Conservation (phyloP, 768 basidiomycete genomes). For the Chalciporus sphaerocephalus region DNA sequence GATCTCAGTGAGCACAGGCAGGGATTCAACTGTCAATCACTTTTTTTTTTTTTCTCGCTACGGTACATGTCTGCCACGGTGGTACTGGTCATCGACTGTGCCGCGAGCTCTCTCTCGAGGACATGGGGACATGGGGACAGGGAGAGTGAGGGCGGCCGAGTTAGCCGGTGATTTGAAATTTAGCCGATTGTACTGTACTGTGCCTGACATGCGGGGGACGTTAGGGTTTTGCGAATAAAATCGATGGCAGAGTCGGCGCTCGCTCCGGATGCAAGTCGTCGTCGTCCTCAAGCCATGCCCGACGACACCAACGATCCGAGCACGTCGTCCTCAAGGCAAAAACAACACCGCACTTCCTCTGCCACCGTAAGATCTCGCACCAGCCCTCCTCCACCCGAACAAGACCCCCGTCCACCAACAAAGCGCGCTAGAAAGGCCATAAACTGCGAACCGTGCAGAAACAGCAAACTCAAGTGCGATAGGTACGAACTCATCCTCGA, state of each 20-base stretch:
- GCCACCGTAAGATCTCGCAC: constrained; percentile 49
- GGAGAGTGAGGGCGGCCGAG: too few relatives aligned
- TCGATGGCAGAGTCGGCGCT: not conserved
- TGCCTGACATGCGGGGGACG: constrained; percentile 1
- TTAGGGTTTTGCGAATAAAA: constrained; percentile 2
- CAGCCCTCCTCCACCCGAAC: constrained; percentile 45
- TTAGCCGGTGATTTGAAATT: not conserved
- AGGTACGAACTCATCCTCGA: constrained; percentile 42
- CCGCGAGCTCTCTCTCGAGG: too few relatives aligned
- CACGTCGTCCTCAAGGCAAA: constrained; percentile 10
- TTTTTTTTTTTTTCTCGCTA: too few relatives aligned
- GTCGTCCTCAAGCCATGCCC: constrained; percentile 21
- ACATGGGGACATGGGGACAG: too few relatives aligned
- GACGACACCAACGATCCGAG: constrained; percentile 22
- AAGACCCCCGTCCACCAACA: constrained; percentile 62
- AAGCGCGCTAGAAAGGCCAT: constrained; percentile 85
- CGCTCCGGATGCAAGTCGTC: not conserved
- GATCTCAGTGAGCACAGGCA: too few relatives aligned
- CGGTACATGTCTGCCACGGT: not conserved
- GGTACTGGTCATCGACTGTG: too few relatives aligned
- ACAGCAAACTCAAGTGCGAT: constrained; percentile 86
- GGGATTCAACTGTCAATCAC: too few relatives aligned
- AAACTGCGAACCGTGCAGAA: constrained; percentile 85
- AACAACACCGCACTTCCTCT: constrained; percentile 13
- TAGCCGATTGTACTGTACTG: not conserved